Percentiles rank a stretch among this genome's conserved stretches.
phyloP scores from a whole-genome alignment of 805 yeast species.

The Yarrowia hollandica region DNA sequence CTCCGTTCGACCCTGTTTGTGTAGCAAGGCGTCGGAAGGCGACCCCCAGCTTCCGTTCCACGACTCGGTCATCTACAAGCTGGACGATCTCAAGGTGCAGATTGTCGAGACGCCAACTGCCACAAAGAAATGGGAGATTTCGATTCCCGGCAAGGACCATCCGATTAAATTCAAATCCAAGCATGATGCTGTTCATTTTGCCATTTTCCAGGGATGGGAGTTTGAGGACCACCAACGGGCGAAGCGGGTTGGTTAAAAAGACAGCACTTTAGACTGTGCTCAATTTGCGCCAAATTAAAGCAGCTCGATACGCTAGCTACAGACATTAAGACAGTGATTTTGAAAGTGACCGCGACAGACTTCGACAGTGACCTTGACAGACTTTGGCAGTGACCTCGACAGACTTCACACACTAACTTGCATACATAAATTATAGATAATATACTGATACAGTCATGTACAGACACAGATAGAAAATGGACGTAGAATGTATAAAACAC shows the following conservation, averaged over 20 bases:
- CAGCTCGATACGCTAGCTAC: no score
- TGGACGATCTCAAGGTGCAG: conserved; percentile 13
- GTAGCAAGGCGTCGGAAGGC: not conserved
- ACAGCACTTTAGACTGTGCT: not conserved
- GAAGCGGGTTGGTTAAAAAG: not conserved
- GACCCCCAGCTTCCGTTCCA: conserved; percentile 6
- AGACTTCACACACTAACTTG: no score
- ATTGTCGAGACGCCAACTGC: not conserved
- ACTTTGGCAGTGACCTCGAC: no score
- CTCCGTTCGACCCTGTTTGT: not conserved
- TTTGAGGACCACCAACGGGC: not conserved
- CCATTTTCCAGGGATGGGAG: conserved; percentile 26
- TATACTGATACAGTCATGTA: no score
- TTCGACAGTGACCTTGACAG: no score
- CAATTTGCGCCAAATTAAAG: not conserved
- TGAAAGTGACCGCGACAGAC: no score
- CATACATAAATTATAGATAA: no score
- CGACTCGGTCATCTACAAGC: conserved; percentile 6
- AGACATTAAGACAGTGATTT: no score
- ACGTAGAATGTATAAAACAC: no score
- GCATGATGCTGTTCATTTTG: conserved; percentile 24
- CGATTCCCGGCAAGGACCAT: conserved; percentile 2
- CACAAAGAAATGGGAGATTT: conserved; percentile 17
- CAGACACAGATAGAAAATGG: no score
- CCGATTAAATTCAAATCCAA: conserved; percentile 11